phyloP scores from a whole-genome alignment of 345 rosid genomes.

The Noccaea caerulescens region DNA sequence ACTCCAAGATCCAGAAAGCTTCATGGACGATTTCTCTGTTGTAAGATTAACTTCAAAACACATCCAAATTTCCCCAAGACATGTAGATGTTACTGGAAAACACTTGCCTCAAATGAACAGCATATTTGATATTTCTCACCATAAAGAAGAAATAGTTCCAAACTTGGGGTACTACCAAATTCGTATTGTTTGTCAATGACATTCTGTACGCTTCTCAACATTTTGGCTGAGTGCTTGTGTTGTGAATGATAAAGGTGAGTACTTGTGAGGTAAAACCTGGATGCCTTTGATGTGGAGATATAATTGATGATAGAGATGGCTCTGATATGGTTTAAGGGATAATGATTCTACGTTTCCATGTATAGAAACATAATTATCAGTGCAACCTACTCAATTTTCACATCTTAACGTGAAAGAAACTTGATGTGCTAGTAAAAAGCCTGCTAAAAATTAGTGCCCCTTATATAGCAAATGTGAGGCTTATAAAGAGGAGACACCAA shows the following conservation, averaged over 20 bases:
- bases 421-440: neutral
- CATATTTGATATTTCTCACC: slow-evolving; percentile 14
- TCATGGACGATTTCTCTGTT: slow-evolving; percentile 14
- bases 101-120: neutral
- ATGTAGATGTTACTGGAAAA: slow-evolving; percentile 21
- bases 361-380: neutral
- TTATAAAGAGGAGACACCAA: neutral
- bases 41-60: neutral
- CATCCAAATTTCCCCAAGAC: slow-evolving; percentile 3
- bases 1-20: neutral
- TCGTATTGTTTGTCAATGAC: neutral
- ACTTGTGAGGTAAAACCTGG: slow-evolving; percentile 20
- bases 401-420: neutral
- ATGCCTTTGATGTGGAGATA: slow-evolving; percentile 31
- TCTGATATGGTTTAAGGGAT: neutral
- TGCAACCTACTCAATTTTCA: slow-evolving; percentile 4
- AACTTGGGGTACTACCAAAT: slow-evolving; percentile 25
- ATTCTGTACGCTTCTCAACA: slow-evolving; percentile 25
- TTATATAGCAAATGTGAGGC: slow-evolving; percentile 10
- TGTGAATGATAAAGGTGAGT: slow-evolving; percentile 32
- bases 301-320: slow-evolving; percentile 9
- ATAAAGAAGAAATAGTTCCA: slow-evolving; percentile 2
- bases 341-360: slow-evolving; percentile 16
- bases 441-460: neutral
- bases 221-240: slow-evolving; percentile 22